phyloP scores from a whole-genome alignment of 805 yeast genomes.

The Jamesozyma gamospora region DNA sequence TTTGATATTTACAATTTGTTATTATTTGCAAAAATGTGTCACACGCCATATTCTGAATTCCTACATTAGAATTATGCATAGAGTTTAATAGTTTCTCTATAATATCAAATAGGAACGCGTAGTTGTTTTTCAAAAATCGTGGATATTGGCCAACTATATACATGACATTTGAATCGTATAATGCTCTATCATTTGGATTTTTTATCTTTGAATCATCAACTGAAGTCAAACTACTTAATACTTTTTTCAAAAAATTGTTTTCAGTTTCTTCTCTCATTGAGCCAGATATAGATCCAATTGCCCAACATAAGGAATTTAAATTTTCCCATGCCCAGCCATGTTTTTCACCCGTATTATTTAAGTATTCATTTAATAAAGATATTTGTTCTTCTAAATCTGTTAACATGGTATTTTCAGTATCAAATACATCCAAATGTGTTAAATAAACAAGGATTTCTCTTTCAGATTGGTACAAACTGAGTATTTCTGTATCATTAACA shows the following conservation, averaged over 20 bases:
- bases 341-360: background rate
- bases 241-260: slow-evolving; percentile 72
- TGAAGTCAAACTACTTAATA: slow-evolving; percentile 76
- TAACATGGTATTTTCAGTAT: slow-evolving; percentile 85
- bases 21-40: slow-evolving; percentile 94
- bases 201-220: slow-evolving; percentile 89
- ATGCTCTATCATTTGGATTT: slow-evolving; percentile 83
- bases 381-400: slow-evolving; percentile 80
- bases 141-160: slow-evolving; percentile 98
- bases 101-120: slow-evolving; percentile 91
- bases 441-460: slow-evolving; percentile 88
- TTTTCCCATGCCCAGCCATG: slow-evolving; percentile 95
- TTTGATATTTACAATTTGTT: slow-evolving; percentile 85
- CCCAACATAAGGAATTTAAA: slow-evolving; percentile 95
- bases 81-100: slow-evolving; percentile 90
- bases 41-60: slow-evolving; percentile 99
- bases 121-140: slow-evolving; percentile 89
- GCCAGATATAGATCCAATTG: slow-evolving; percentile 96
- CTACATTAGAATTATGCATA: slow-evolving; percentile 98
- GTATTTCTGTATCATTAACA: slow-evolving; percentile 89
- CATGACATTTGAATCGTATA: slow-evolving; percentile 96
- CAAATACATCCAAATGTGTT: slow-evolving; percentile 87
- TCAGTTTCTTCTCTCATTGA: slow-evolving; percentile 97
- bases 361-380: background rate
- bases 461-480: slow-evolving; percentile 84